Percentiles rank a stretch among this genome's conserved stretches.
Conservation (phyloP, 2,329 filamentous ascomycete species). For the Ophiostoma sp. region DNA sequence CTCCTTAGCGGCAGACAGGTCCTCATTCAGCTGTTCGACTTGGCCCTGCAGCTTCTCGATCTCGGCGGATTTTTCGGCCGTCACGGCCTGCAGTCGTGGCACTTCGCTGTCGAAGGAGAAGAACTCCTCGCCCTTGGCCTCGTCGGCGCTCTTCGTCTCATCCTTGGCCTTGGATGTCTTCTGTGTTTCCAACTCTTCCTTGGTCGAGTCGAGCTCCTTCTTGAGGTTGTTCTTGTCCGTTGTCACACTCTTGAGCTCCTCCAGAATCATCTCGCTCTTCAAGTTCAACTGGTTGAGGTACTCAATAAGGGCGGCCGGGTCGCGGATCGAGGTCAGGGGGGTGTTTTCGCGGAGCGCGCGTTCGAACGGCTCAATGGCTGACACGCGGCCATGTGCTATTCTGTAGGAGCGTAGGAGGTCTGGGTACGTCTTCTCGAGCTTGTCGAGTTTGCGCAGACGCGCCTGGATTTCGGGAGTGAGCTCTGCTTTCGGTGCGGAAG, state of each 20-base stretch:
- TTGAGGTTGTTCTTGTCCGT: conserved; percentile 78
- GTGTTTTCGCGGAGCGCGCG: conserved; percentile 88
- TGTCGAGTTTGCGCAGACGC: conserved; percentile 83
- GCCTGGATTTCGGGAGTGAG: conserved; percentile 72
- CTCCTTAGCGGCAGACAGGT: conserved; percentile 67
- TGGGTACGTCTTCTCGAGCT: conserved; percentile 85
- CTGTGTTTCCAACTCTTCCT: conserved; percentile 61
- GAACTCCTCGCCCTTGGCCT: conserved; percentile 65
- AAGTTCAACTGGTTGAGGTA: conserved; percentile 85
- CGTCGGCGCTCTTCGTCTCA: conserved; percentile 3
- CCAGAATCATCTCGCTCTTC: conserved; percentile 89
- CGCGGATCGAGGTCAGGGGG: conserved; percentile 81
- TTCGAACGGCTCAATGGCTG: conserved; percentile 91
- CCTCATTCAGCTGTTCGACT: conserved; percentile 65
- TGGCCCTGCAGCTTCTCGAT: conserved; percentile 69
- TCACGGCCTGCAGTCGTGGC: conserved; percentile 73
- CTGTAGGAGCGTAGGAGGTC: conserved; percentile 90
- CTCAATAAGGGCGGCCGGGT: conserved; percentile 81
- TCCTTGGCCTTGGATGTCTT: conserved; percentile 42
- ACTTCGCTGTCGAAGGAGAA: conserved; percentile 92
- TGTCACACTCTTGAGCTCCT: conserved; percentile 85
- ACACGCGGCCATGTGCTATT: conserved; percentile 81
- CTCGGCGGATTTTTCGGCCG: conserved; percentile 66
- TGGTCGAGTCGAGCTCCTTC: conserved; percentile 69
- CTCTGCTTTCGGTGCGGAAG: conserved; percentile 45